Evolutionary conservation across 495 filamentous ascomycete genomes (phyloP).

Genomic region (Penicillium salamii): DNA sequence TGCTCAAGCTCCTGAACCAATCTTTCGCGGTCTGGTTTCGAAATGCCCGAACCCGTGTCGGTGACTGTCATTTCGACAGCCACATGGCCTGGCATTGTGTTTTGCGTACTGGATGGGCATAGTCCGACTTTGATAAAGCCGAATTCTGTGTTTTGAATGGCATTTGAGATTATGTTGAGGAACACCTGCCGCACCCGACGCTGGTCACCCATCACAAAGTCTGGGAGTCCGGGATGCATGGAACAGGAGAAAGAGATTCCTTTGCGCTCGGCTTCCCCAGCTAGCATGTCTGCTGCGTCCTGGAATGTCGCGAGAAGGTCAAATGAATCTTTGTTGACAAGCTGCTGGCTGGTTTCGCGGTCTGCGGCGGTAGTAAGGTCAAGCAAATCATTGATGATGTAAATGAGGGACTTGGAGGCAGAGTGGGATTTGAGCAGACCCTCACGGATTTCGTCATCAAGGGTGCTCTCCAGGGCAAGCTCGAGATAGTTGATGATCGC

Average conservation of each 20-base stretch:
- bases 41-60: constrained; percentile 86
- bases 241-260: constrained; percentile 64
- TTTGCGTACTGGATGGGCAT: constrained; percentile 46
- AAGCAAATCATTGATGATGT: constrained; percentile 92
- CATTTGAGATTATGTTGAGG: constrained; percentile 80
- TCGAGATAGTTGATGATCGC: constrained; percentile 97
- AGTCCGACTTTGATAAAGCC: constrained; percentile 70
- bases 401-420: constrained; percentile 90
- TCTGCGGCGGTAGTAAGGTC: constrained; percentile 62
- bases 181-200: constrained; percentile 78
- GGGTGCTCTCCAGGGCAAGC: constrained; percentile 80
- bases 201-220: constrained; percentile 71
- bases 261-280: constrained; percentile 74
- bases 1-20: constrained; percentile 88
- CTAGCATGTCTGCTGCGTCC: constrained; percentile 74
- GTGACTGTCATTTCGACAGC: constrained; percentile 71
- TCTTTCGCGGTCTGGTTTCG: constrained; percentile 62
- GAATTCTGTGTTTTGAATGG: constrained; percentile 72
- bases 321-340: constrained; percentile 81
- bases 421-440: constrained; percentile 75
- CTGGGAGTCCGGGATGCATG: constrained; percentile 67
- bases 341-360: constrained; percentile 70
- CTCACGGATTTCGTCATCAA: constrained; percentile 83
- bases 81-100: constrained; percentile 30
- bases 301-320: constrained; percentile 67